Conservation (phyloP, 1,139 yeast species). For the Geotrichum citri-aurantii region DNA sequence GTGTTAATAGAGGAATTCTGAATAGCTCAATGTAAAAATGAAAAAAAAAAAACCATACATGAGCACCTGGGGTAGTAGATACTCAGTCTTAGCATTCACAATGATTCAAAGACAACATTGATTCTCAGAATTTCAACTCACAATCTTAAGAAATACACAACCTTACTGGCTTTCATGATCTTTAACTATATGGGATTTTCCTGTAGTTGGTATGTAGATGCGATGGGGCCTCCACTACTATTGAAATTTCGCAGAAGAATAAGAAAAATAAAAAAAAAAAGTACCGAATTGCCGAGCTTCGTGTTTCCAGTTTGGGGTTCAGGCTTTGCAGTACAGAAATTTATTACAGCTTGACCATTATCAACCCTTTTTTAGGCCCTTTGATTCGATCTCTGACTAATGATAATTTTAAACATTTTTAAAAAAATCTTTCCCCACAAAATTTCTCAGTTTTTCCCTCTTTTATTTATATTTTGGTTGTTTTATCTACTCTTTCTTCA, state of each 20-base stretch:
- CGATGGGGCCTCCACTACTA: too few species aligned
- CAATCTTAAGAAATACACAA: neutral
- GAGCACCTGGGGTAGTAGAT: too few species aligned
- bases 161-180: too few species aligned
- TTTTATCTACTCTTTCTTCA: neutral
- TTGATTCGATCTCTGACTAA: neutral
- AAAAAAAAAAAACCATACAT: too few species aligned
- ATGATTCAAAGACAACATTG: conserved; percentile 9
- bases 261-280: neutral
- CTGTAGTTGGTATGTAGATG: neutral
- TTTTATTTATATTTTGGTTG: neutral
- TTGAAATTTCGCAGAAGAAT: neutral
- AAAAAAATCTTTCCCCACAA: neutral
- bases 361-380: neutral
- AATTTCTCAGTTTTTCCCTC: neutral
- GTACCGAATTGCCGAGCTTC: neutral
- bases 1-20: conserved; percentile 27
- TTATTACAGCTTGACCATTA: neutral
- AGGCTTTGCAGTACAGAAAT: neutral
- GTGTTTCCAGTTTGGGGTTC: neutral
- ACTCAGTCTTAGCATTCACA: conserved; percentile 13
- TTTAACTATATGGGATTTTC: too few species aligned
- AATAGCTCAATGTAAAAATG: neutral
- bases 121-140: neutral
- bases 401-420: neutral